A percentile compares a stretch with the other conserved stretches of the same genome.
phyloP scores from a whole-genome alignment of 2,329 filamentous ascomycete species.

The Cordyceps fumosorosea region DNA sequence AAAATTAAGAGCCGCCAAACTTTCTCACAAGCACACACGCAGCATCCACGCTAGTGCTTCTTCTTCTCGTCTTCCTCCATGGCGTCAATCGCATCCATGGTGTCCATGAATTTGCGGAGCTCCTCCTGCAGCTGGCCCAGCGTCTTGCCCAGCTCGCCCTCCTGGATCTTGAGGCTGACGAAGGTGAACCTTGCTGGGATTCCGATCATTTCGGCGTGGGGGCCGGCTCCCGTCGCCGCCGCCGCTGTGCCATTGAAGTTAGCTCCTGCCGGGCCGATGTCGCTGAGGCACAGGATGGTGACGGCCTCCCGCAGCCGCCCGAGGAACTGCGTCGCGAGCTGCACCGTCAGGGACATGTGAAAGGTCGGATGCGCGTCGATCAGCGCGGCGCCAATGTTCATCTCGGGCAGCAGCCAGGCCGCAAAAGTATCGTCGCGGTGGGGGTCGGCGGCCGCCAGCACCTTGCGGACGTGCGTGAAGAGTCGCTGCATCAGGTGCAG shows the following conservation, averaged over 20 bases:
- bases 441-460: constrained; percentile 25
- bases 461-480: constrained; percentile 29
- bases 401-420: constrained; percentile 35
- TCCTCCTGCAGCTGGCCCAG: constrained; percentile 17
- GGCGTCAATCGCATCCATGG: constrained; percentile 12
- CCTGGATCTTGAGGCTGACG: constrained; percentile 16
- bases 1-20: not conserved
- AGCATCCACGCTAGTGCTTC: not conserved
- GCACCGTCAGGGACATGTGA: constrained; percentile 36
- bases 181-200: constrained; percentile 20
- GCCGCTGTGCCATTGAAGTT: not conserved
- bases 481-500: constrained; percentile 35
- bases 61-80: not conserved
- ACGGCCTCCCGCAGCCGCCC: constrained; percentile 28
- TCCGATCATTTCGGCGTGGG: constrained; percentile 15
- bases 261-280: not conserved
- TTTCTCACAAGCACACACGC: not conserved
- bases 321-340: constrained; percentile 36
- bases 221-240: constrained; percentile 18
- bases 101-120: constrained; percentile 17
- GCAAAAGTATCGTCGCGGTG: constrained; percentile 21
- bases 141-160: constrained; percentile 17
- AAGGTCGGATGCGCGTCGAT: constrained; percentile 33
- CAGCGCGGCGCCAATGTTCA: constrained; percentile 34
- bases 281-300: constrained; percentile 21